A percentile compares a stretch with the other conserved stretches of the same genome.
phyloP scores from a whole-genome alignment of 148 eudicot genomes.

The Cornus kousa region DNA sequence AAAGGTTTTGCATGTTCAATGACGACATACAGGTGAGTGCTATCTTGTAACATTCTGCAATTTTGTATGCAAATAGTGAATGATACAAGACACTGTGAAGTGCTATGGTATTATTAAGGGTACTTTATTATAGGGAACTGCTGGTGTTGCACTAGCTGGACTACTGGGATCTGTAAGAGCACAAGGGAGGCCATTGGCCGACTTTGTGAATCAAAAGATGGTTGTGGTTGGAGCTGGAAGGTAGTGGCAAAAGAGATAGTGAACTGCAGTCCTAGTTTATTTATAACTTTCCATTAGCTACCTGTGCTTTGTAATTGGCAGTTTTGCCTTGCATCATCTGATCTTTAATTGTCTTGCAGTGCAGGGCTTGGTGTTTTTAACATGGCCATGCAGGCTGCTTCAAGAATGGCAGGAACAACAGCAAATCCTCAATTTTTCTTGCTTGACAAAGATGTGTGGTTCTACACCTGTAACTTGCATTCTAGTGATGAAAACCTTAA shows the following conservation, averaged over 20 bases:
- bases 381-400: constrained; percentile 83
- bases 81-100: neutral
- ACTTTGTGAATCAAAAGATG: constrained; percentile 86
- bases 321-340: constrained; percentile 10
- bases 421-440: constrained; percentile 85
- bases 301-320: constrained; percentile 1
- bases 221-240: constrained; percentile 99
- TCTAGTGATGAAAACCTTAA: neutral
- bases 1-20: constrained; percentile 93
- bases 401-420: constrained; percentile 66
- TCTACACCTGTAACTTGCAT: constrained; percentile 1
- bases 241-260: constrained; percentile 26
- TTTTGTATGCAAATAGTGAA: neutral
- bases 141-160: constrained; percentile 98
- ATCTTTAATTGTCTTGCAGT: constrained; percentile 49
- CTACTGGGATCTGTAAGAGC: constrained; percentile 92
- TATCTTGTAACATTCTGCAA: constrained; percentile 10
- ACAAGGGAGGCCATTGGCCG: constrained; percentile 85
- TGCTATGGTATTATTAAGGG: neutral
- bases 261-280: constrained; percentile 1
- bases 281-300: neutral
- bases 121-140: constrained; percentile 66
- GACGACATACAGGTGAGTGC: constrained; percentile 86
- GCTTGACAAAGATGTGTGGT: constrained; percentile 81
- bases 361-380: constrained; percentile 99